Evolutionary conservation across 75 land plant genomes (phyloP).

Genomic region (Gnetum montanum): DNA sequence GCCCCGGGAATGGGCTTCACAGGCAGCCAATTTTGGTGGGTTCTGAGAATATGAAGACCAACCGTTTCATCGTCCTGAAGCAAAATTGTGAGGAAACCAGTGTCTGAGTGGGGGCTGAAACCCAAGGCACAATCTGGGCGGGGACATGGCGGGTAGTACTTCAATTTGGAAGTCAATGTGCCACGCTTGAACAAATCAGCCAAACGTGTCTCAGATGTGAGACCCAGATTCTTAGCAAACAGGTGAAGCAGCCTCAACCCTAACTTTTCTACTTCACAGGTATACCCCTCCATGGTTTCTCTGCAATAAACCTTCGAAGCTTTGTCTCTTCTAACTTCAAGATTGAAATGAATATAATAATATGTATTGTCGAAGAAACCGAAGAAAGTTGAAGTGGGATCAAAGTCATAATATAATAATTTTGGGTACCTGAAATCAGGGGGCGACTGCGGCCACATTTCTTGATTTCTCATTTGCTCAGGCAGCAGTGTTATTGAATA

Average conservation of each 20-base stretch:
- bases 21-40: slow-evolving; percentile 17
- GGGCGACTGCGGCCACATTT: slow-evolving; percentile 31
- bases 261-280: slow-evolving; percentile 2
- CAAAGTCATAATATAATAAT: no score
- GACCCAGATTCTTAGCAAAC: slow-evolving; percentile 7
- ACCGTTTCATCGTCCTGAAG: no score
- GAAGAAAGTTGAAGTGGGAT: no score
- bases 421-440: slow-evolving; percentile 24
- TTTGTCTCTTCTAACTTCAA: no score
- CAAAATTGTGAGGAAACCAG: slow-evolving; percentile 16
- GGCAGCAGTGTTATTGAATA: slow-evolving; percentile 20
- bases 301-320: no score
- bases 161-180: slow-evolving; percentile 22
- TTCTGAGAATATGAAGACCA: slow-evolving; percentile 14
- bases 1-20: slow-evolving; percentile 9
- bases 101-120: slow-evolving; percentile 23
- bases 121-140: slow-evolving; percentile 25
- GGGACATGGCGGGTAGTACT: slow-evolving; percentile 53
- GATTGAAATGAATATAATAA: no score
- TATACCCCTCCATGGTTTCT: slow-evolving; percentile 6
- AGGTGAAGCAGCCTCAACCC: background rate
- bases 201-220: slow-evolving; percentile 3
- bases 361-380: no score
- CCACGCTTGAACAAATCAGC: slow-evolving; percentile 9
- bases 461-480: slow-evolving; percentile 12